Percentiles rank a stretch among this genome's conserved stretches.
Evolutionary conservation across 345 rosid species (phyloP).

Genomic region (Garcia nutans): DNA sequence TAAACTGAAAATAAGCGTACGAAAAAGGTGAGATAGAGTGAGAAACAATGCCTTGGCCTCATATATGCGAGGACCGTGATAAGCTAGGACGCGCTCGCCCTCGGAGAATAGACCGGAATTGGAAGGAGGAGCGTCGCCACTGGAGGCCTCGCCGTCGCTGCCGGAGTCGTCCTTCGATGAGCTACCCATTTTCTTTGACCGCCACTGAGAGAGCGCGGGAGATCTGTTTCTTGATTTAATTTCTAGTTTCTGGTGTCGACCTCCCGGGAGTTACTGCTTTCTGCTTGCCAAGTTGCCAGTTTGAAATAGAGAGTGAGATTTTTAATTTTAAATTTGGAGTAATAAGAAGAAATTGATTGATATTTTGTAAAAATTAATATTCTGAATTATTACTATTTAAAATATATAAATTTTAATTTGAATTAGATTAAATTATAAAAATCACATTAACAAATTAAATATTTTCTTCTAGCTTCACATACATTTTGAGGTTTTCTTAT

Average conservation of each 20-base stretch:
- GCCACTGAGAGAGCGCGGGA: background rate
- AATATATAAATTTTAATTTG: no score
- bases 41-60: constrained; percentile 76
- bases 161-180: constrained; percentile 77
- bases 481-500: no score
- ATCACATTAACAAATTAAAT: no score
- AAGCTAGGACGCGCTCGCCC: constrained; percentile 94
- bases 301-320: background rate
- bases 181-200: constrained; percentile 56
- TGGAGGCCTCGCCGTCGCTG: constrained; percentile 70
- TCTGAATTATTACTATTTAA: no score
- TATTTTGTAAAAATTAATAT: no score
- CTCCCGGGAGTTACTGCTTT: background rate
- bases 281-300: background rate
- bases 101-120: constrained; percentile 61
- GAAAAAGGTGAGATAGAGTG: constrained; percentile 8
- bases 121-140: constrained; percentile 69
- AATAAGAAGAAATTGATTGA: no score
- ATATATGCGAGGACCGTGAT: constrained; percentile 94
- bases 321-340: no score
- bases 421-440: no score
- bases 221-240: background rate
- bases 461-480: no score
- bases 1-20: background rate
- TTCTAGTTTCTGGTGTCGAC: background rate